These are phyloP conservation scores for Austroboletus novae-zelandiae DNA, from an alignment of 1,284 basidiomycete genomes.

Conservation along the genomic window DNA sequence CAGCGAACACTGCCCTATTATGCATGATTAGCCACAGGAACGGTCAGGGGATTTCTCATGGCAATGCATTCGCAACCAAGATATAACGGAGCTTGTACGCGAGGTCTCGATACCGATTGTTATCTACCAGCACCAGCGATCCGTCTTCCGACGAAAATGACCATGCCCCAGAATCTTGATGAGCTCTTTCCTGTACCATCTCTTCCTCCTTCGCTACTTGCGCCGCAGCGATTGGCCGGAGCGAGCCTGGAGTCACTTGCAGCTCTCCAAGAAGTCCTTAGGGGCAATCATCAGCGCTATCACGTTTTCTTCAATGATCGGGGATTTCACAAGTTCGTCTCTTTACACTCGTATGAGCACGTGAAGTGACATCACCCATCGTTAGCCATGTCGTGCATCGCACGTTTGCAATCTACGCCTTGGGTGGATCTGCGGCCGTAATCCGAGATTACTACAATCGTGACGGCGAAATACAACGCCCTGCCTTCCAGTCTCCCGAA, in stretches of 20 bases:
- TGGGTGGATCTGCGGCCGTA: slow-evolving; percentile 37
- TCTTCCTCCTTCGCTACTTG: slow-evolving; percentile 23
- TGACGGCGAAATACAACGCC: slow-evolving; percentile 33
- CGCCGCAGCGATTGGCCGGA: slow-evolving; percentile 29
- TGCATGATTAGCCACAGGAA: too few relatives aligned
- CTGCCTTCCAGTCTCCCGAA: slow-evolving; percentile 36
- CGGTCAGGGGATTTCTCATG: too few relatives aligned
- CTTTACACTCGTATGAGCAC: too few relatives aligned
- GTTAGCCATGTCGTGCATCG: slow-evolving; percentile 30
- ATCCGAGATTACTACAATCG: slow-evolving; percentile 38
- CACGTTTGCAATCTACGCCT: slow-evolving; percentile 40
- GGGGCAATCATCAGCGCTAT: slow-evolving; percentile 24
- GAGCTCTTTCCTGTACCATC: slow-evolving; percentile 24
- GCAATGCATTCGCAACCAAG: too few relatives aligned
- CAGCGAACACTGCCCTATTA: too few relatives aligned
- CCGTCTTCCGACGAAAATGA: too few relatives aligned
- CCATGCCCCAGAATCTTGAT: slow-evolving; percentile 6
- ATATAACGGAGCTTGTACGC: too few relatives aligned
- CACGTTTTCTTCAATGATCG: slow-evolving; percentile 28
- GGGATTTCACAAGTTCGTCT: slow-evolving; percentile 27
- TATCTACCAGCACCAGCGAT: too few relatives aligned
- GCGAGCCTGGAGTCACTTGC: slow-evolving; percentile 15
- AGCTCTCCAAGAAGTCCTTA: slow-evolving; percentile 24
- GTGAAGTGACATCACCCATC: slow-evolving; percentile 37
- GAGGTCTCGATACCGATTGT: too few relatives aligned